phyloP scores from a whole-genome alignment of 1,139 yeast genomes.

The Geotrichum australiense region DNA sequence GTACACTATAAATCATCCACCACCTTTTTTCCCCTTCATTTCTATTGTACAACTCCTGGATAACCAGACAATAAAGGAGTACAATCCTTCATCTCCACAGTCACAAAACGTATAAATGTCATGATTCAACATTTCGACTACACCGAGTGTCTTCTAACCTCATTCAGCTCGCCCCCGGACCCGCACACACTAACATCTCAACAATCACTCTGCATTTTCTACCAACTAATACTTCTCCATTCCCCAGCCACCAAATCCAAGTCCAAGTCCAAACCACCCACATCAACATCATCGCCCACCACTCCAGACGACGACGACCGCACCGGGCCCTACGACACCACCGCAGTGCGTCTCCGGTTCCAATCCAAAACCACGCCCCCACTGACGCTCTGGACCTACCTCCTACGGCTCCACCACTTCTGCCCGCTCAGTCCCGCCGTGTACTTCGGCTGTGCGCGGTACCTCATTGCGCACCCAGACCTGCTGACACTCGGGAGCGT shows the following conservation, averaged over 20 bases:
- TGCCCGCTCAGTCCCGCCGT: conserved; percentile 41
- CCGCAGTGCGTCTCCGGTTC: no score
- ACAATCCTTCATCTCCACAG: no score
- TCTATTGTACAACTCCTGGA: no score
- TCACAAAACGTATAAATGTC: neutral
- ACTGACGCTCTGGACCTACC: conserved; percentile 34
- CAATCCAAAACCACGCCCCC: conserved; percentile 37
- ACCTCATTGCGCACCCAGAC: conserved; percentile 38
- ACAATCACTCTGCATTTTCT: neutral
- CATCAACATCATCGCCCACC: conserved; percentile 1
- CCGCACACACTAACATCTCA: neutral
- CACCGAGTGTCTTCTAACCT: neutral
- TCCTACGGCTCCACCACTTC: conserved; percentile 39
- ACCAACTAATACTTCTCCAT: neutral
- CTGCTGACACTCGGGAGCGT: conserved; percentile 38
- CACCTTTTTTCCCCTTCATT: no score
- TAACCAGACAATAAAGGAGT: no score
- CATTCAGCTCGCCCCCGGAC: neutral
- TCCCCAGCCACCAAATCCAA: neutral
- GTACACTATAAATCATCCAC: no score
- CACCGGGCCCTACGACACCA: conserved; percentile 7
- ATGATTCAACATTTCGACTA: neutral
- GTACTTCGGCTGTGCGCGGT: conserved; percentile 37
- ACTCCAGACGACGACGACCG: conserved; percentile 2
- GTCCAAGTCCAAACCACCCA: neutral